phyloP scores from a whole-genome alignment of 306 rosid genomes.

The Ormosia semicastrata region DNA sequence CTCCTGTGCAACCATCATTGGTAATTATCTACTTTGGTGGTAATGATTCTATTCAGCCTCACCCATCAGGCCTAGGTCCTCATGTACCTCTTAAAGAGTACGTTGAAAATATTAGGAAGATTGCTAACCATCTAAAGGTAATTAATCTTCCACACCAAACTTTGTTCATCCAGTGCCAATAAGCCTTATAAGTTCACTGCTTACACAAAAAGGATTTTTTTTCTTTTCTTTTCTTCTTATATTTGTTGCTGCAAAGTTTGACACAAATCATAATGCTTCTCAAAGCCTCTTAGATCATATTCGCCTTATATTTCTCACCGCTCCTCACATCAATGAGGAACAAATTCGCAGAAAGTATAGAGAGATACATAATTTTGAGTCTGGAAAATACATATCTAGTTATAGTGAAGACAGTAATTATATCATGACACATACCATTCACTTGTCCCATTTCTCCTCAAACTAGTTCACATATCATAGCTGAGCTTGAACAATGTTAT shows the following conservation, averaged over 20 bases:
- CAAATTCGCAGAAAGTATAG: constrained; percentile 44
- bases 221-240: neutral
- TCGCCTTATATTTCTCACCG: constrained; percentile 61
- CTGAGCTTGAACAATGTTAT: neutral
- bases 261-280: constrained; percentile 2
- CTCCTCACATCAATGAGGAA: constrained; percentile 68
- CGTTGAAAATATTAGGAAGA: constrained; percentile 70
- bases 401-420: no score
- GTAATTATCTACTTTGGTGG: constrained; percentile 93
- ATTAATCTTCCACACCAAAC: neutral
- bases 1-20: constrained; percentile 60
- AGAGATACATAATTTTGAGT: no score
- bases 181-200: neutral
- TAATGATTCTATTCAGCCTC: constrained; percentile 60
- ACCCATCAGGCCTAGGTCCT: constrained; percentile 56
- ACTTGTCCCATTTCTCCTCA: no score
- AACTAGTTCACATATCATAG: no score
- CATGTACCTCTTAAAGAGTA: constrained; percentile 80
- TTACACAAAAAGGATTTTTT: neutral
- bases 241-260: neutral
- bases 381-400: no score
- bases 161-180: neutral
- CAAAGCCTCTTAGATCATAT: constrained; percentile 65
- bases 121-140: constrained; percentile 67
- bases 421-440: no score